Conservation (phyloP, 163 green algal species). For the Chlamydomonas reinhardtii region DNA sequence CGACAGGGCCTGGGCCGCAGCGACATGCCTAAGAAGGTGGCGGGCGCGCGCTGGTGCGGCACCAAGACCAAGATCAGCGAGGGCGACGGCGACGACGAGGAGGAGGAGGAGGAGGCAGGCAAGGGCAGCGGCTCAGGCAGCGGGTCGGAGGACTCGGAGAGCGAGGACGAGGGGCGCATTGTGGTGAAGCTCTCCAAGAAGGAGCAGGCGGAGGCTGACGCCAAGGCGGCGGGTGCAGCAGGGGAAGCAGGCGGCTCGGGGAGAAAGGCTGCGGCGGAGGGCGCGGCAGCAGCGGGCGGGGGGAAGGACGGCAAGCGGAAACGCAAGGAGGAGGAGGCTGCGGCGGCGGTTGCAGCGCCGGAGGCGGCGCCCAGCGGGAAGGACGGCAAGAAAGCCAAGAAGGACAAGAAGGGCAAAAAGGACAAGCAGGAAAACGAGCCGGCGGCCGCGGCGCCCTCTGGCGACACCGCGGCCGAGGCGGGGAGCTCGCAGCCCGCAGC, state of each 20-base stretch:
- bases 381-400: conserved; percentile 18
- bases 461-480: not conserved
- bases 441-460: not conserved
- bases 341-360: not conserved
- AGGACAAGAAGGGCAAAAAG: conserved; percentile 6
- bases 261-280: not conserved
- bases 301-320: conserved; percentile 17
- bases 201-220: conserved; percentile 25
- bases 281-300: too few relatives aligned
- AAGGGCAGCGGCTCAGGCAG: not conserved
- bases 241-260: not conserved
- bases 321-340: not conserved
- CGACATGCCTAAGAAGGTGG: conserved; percentile 81
- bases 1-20: conserved; percentile 79
- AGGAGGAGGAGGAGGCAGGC: conserved; percentile 14
- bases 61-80: conserved; percentile 77
- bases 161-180: conserved; percentile 32
- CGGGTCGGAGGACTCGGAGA: conserved; percentile 17
- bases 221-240: not conserved
- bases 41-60: conserved; percentile 76
- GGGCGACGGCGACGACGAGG: conserved; percentile 65
- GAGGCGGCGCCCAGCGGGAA: not conserved
- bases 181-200: conserved; percentile 39
- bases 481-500: not conserved
- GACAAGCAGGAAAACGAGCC: not conserved